Base-by-base conservation (phyloP, 2,329 filamentous ascomycete species). In the Macroventuria anomochaeta region DNA sequence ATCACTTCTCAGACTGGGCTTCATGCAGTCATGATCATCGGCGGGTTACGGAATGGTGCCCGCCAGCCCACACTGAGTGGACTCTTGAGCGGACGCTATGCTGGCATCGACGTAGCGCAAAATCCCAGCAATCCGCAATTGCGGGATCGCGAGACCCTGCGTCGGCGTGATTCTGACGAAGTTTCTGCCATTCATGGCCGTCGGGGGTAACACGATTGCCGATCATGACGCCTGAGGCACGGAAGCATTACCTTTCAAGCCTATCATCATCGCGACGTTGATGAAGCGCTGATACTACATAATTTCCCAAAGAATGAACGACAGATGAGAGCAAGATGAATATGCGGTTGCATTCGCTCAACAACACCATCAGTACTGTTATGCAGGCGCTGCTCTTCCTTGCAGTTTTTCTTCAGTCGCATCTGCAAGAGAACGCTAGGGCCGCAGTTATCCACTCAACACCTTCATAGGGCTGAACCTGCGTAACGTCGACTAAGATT, bases 201-300 rank as follows among this genome's bases (percentile, higher is more conserved):
- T 23, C 32, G 50, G 49, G 13, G 51, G 63, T 46, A 33, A 52
- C 34, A 25, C 29, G 15, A 46, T 23, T 59, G 67, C 53, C 61
- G 66, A 70, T 70, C 67, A 69, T 70, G 63, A 70, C 67, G 67
- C 62, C 65, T 65, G 49, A 70, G 63, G 64, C 58, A 58, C 36
- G 29, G 38, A 36, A 46, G 47, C 53, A 44, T 46, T 50, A 50
- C 44, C 43, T 40, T 25, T 44, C 46, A 18, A 53, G 32, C 39
- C 20, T 48, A 49, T 43, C 23, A 38, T 55, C 44, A 21, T 44
- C 32, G 13, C 37, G 11, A 33, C 26, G 43, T 28, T 28, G 7
- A 25, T 31, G 12, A 18, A 32, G 25, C 29, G n/a, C 15, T 13
- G 39, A 44, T 31, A 51, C 13, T 25, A 18, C 15, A 39, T 5